Percentiles rank a stretch among this genome's conserved stretches.
phyloP scores from a whole-genome alignment of 1,284 basidiomycete genomes.

The Uromyces viciae-fabae region DNA sequence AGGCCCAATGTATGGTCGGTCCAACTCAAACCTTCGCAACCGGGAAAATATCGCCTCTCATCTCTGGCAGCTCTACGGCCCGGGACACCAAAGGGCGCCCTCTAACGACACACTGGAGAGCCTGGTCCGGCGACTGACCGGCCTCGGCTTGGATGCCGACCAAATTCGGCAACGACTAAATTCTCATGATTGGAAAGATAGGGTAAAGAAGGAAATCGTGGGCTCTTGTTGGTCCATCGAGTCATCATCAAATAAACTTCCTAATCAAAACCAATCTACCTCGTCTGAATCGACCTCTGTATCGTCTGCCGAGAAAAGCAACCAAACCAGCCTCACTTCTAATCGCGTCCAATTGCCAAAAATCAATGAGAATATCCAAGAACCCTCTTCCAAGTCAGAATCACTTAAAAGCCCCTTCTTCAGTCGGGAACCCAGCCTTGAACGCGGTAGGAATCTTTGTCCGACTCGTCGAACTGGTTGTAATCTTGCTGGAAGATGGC shows the following conservation, averaged over 20 bases:
- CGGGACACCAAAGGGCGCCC: not conserved
- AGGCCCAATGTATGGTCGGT: not conserved
- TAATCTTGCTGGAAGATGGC: conserved; percentile 32
- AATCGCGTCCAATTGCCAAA: not conserved
- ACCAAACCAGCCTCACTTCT: not conserved
- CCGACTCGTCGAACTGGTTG: not conserved
- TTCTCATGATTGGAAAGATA: conserved; percentile 27
- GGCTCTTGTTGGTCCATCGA: not conserved
- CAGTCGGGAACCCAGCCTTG: conserved; percentile 23
- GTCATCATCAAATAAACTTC: not conserved
- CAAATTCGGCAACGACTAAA: conserved; percentile 20
- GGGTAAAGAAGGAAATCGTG: not conserved
- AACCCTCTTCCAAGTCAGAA: not conserved
- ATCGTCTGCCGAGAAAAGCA: not conserved
- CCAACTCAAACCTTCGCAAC: too few species aligned
- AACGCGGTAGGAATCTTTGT: conserved; percentile 9
- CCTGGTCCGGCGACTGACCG: not conserved
- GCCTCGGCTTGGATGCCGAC: conserved; percentile 18
- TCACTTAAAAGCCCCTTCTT: not conserved
- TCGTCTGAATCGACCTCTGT: not conserved
- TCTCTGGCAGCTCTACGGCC: conserved; percentile 25
- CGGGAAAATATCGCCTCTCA: not conserved
- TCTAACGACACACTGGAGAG: conserved; percentile 14
- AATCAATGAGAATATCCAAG: not conserved
- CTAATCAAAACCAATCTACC: not conserved